Evolutionary conservation across 805 yeast genomes (phyloP), one percentile per base, ranked within the genome.

Genomic region (Starmerella apis): DNA sequence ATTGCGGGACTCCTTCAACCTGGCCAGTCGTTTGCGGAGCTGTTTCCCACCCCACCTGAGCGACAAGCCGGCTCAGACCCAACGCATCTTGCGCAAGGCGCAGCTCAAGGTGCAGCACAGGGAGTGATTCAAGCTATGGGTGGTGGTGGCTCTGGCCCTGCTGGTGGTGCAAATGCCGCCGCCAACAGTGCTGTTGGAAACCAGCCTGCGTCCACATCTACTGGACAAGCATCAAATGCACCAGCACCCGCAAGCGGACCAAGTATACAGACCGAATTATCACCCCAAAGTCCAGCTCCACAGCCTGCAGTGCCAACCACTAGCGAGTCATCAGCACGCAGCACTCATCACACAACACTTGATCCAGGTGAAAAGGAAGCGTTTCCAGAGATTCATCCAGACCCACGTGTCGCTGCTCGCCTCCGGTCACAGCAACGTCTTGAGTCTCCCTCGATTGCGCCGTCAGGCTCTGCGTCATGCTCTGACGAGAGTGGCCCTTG

Each of bases 1-100:
- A 81, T 88, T 23, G 81, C 94, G 3, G 96, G 96, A 0, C 69
- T 88, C 20, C 62, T 83, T 31, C 81, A 78, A 59, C 77, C 79
- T 1, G 79, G 75, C 11, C 79, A 76, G 57, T 24, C 48, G 20
- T 81, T 81, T 62, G 74, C 72, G 4, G 84, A 81, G 53, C 65
- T 83, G 35, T 83, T 83, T 61, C 74, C 76, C 13, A n/a, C 48
- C 14, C 37, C 37, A 30, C 39, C 50, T 19, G 36, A 22, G 11
- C 47, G 32, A 10, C 47, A 25, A 18, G 37, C 31, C 20, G n/a
- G 30, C 18, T 20, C 51, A 2, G 36, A 30, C 43, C 5, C 45
- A 10, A 41, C 45, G 4, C 33, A 41, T 11, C 24, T 38, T 6
- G 51, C 47, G 19, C 51, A 47, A 25, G 42, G 48, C 5, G 51